phyloP scores from a whole-genome alignment of 805 yeast genomes.

The Teunomyces stri region DNA sequence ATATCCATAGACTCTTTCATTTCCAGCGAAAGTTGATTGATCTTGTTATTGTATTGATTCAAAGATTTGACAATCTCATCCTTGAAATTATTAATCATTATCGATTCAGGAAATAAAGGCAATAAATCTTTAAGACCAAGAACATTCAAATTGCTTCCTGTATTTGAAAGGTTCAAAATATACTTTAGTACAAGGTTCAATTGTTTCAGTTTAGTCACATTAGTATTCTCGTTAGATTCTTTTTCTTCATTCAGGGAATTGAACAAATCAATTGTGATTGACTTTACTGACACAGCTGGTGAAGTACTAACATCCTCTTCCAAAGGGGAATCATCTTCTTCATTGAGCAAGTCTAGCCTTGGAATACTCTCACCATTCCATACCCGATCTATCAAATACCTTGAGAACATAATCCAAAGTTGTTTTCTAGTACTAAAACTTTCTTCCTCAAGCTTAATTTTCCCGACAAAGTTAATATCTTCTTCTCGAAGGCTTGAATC shows the following conservation, averaged over 20 bases:
- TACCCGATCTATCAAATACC: slow-evolving; percentile 41
- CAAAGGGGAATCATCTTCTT: neutral
- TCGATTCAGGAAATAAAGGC: slow-evolving; percentile 81
- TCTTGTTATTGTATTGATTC: slow-evolving; percentile 65
- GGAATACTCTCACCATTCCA: slow-evolving; percentile 13
- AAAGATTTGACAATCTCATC: slow-evolving; percentile 80
- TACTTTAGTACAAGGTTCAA: slow-evolving; percentile 29
- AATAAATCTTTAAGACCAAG: slow-evolving; percentile 76
- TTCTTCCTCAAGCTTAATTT: slow-evolving; percentile 33
- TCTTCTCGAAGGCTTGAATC: slow-evolving; percentile 33
- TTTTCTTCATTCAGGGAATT: slow-evolving; percentile 4
- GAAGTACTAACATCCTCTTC: slow-evolving; percentile 1
- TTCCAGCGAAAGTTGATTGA: slow-evolving; percentile 64
- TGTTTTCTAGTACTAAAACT: slow-evolving; percentile 52
- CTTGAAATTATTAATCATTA: slow-evolving; percentile 77
- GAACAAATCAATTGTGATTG: slow-evolving; percentile 12
- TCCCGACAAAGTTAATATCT: slow-evolving; percentile 31
- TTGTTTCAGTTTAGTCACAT: slow-evolving; percentile 6
- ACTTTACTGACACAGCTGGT: slow-evolving; percentile 7
- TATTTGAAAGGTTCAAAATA: slow-evolving; percentile 29
- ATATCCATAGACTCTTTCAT: slow-evolving; percentile 72
- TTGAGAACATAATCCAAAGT: slow-evolving; percentile 70
- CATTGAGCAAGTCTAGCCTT: neutral
- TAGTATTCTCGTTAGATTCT: neutral
- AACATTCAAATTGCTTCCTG: slow-evolving; percentile 22